These are phyloP conservation scores for Bombardia bombarda DNA, from an alignment of 495 filamentous ascomycete species.

Conservation along the genomic window DNA sequence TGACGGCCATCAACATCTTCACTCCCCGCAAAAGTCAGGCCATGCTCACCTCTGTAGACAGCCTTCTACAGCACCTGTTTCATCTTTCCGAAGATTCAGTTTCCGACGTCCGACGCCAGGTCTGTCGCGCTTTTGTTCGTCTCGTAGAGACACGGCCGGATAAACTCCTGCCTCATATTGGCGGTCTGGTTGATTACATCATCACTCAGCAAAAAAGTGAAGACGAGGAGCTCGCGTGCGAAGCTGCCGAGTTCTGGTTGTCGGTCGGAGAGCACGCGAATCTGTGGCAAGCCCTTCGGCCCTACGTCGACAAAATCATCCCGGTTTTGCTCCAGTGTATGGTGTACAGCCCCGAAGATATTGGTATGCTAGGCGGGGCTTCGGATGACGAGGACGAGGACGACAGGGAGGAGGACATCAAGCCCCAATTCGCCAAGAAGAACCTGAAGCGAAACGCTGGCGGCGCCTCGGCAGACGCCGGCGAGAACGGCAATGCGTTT, in stretches of 20 bases:
- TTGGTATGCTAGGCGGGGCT: slow-evolving; percentile 69
- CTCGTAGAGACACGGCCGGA: slow-evolving; percentile 86
- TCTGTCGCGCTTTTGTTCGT: slow-evolving; percentile 88
- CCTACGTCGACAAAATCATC: slow-evolving; percentile 76
- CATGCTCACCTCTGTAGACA: slow-evolving; percentile 66
- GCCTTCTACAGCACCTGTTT: slow-evolving; percentile 75
- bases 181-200: slow-evolving; percentile 87
- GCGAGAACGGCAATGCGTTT: slow-evolving; percentile 39
- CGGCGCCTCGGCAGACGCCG: slow-evolving; percentile 46
- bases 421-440: slow-evolving; percentile 83
- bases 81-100: slow-evolving; percentile 65
- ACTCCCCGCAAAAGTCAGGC: slow-evolving; percentile 71
- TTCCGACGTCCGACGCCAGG: slow-evolving; percentile 76
- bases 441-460: slow-evolving; percentile 41
- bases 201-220: slow-evolving; percentile 81
- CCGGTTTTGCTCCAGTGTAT: slow-evolving; percentile 89
- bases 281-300: slow-evolving; percentile 62
- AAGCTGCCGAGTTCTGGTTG: slow-evolving; percentile 97
- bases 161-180: slow-evolving; percentile 82
- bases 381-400: slow-evolving; percentile 89
- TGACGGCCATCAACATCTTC: slow-evolving; percentile 86
- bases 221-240: slow-evolving; percentile 84
- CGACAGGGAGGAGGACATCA: slow-evolving; percentile 85
- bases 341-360: slow-evolving; percentile 94
- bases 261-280: slow-evolving; percentile 80